Evolutionary conservation across 1,139 yeast species (phyloP), one percentile per base, ranked within the genome.

Genomic region (Debaryomyces singareniensis): DNA sequence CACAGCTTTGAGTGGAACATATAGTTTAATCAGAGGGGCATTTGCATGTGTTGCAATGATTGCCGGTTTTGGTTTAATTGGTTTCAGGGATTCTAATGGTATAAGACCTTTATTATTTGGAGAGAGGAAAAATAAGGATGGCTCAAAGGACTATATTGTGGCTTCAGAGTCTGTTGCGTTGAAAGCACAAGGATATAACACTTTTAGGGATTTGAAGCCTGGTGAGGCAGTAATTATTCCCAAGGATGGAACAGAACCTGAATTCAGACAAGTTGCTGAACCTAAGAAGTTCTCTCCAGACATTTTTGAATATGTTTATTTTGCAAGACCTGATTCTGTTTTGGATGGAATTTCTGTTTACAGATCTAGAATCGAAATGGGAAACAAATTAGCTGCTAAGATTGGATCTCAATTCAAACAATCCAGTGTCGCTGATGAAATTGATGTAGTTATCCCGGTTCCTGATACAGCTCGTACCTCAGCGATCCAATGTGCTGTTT

Each of bases 391-490:
- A 35, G 98, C 97, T 6, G 61, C 68, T 30, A 82, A 78, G 49
- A 82, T 93, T 39, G 55, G 67, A 32, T 45, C 54, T 25, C 57
- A 63, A n/a, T 68, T 80, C 40, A 25, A 29, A 5, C 30, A 29
- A 15, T 43, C 58, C 6, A 77, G 78, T 27, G 66, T 72, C 35
- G 45, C 53, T 27, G 58, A 66, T 31, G 75, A 73, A 37, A 81
- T 91, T 36, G 99, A 91, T 48, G 98, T 89, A 27, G 96, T 93
- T 26, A 86, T 91, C 33, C 96, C 98, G 2, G 98, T 91, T 5
- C 99, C 99, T 7, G 99, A 91, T 54, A 93, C 98, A 11, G 79
- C 97, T 5, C 75, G 97, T 55, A 89, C 94, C 27, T 80, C 96
- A 18, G 98, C 98, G 1, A 62, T 89, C 39, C 94, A 91, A 54